Evolutionary conservation across 2,329 filamentous ascomycete genomes (phyloP).

Genomic region (Aspergillus chevalieri): DNA sequence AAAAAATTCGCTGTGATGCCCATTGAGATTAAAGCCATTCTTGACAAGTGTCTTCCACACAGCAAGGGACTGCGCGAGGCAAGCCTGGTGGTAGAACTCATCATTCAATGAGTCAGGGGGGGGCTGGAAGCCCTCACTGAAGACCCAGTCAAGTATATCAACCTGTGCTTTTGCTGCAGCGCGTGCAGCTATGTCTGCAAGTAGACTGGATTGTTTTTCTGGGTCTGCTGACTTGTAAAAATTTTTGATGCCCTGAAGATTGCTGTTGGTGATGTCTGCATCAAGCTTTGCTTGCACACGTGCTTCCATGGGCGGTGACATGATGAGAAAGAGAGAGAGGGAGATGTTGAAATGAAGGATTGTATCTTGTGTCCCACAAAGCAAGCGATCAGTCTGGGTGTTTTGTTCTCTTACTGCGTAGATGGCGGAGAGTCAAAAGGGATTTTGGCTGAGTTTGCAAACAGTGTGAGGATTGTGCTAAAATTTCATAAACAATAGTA

Average conservation of each 20-base stretch:
- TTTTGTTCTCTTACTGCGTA: neutral
- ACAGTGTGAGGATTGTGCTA: neutral
- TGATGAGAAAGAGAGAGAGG: neutral
- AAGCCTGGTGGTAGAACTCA: neutral
- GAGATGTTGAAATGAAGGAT: too few species aligned
- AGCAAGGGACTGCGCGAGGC: neutral
- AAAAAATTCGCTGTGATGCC: neutral
- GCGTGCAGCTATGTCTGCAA: neutral
- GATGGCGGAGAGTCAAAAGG: neutral
- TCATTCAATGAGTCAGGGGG: neutral
- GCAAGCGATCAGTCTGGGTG: neutral
- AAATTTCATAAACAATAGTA: neutral
- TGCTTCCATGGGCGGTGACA: neutral
- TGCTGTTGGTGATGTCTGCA: neutral
- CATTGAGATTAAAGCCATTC: neutral
- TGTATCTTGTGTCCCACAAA: neutral
- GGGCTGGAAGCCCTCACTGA: neutral
- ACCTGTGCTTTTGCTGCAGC: neutral
- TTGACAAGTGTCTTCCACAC: neutral
- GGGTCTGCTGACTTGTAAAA: neutral
- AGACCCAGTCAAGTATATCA: conserved; percentile 1
- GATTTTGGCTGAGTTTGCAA: neutral
- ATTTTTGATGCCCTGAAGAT: neutral
- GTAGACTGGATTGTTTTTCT: neutral
- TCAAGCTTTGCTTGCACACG: neutral